Conservation (phyloP, 495 filamentous ascomycete genomes). For the Saxispiralis lemnorum region DNA sequence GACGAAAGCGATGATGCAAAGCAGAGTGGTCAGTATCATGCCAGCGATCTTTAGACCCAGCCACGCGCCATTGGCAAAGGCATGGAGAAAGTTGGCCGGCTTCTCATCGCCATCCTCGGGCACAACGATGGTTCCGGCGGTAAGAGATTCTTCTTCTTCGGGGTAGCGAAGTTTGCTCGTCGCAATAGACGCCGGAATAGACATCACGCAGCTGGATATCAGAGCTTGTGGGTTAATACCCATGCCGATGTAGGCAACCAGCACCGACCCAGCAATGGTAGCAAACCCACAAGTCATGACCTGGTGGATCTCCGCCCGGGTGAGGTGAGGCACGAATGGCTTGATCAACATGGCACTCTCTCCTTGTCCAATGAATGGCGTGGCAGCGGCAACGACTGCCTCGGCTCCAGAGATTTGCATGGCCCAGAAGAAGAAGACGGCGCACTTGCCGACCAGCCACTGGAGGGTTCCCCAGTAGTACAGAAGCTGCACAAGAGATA, state of each 20-base stretch:
- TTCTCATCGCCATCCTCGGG: slow-evolving; percentile 52
- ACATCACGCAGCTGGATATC: slow-evolving; percentile 88
- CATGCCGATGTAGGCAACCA: slow-evolving; percentile 64
- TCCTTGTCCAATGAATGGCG: slow-evolving; percentile 85
- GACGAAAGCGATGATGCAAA: slow-evolving; percentile 74
- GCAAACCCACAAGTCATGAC: slow-evolving; percentile 68
- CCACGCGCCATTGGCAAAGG: slow-evolving; percentile 77
- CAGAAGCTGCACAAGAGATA: slow-evolving; percentile 64
- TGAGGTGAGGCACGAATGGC: slow-evolving; percentile 68
- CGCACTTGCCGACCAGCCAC: slow-evolving; percentile 75
- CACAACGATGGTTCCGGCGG: slow-evolving; percentile 59
- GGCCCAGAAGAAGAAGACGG: slow-evolving; percentile 76
- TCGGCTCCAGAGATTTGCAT: slow-evolving; percentile 85
- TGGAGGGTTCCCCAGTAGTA: slow-evolving; percentile 65
- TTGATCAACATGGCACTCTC: slow-evolving; percentile 85
- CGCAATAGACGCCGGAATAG: slow-evolving; percentile 72
- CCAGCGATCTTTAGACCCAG: slow-evolving; percentile 74
- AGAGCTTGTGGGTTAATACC: slow-evolving; percentile 69
- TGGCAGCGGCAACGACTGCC: slow-evolving; percentile 81
- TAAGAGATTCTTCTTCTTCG: slow-evolving; percentile 69
- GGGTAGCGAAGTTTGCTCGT: slow-evolving; percentile 77
- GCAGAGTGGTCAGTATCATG: slow-evolving; percentile 60
- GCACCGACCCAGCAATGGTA: slow-evolving; percentile 43
- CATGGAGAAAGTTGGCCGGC: slow-evolving; percentile 64
- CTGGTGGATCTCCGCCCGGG: slow-evolving; percentile 72